phyloP scores from a whole-genome alignment of 1,139 yeast species.

The Zygosaccharomyces pseudobailii region DNA sequence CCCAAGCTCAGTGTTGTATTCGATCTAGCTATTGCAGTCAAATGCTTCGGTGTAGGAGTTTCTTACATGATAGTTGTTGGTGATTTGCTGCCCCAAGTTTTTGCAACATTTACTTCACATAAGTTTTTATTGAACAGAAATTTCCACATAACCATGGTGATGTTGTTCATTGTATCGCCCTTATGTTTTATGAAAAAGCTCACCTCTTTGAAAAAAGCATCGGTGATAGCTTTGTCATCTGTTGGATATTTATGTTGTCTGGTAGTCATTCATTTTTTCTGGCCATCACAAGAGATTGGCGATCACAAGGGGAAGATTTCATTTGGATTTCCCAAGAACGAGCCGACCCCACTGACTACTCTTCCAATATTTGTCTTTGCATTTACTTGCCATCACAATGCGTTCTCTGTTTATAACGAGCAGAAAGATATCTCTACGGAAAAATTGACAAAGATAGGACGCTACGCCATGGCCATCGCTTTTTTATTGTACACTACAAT shows the following conservation, averaged over 20 bases:
- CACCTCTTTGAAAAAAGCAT: conserved; percentile 66
- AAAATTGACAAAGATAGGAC: conserved; percentile 51
- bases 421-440: conserved; percentile 49
- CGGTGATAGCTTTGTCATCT: conserved; percentile 61
- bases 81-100: conserved; percentile 68
- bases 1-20: conserved; percentile 78
- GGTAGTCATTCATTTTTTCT: conserved; percentile 52
- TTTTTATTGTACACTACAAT: conserved; percentile 54
- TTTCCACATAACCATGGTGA: conserved; percentile 61
- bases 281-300: conserved; percentile 38
- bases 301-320: conserved; percentile 39
- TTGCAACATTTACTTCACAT: conserved; percentile 41
- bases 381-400: conserved; percentile 76
- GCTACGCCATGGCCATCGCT: conserved; percentile 55
- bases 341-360: conserved; percentile 39
- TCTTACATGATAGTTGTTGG: conserved; percentile 73
- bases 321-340: conserved; percentile 36
- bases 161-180: conserved; percentile 53
- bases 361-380: conserved; percentile 77
- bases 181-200: conserved; percentile 59
- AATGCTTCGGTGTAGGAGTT: conserved; percentile 79
- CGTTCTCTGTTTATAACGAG: conserved; percentile 72
- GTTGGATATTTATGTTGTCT: conserved; percentile 62
- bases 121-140: conserved; percentile 43
- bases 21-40: conserved; percentile 85